Conservation (phyloP, 352 stramenopile species). For the Phytophthora citrophthora region DNA sequence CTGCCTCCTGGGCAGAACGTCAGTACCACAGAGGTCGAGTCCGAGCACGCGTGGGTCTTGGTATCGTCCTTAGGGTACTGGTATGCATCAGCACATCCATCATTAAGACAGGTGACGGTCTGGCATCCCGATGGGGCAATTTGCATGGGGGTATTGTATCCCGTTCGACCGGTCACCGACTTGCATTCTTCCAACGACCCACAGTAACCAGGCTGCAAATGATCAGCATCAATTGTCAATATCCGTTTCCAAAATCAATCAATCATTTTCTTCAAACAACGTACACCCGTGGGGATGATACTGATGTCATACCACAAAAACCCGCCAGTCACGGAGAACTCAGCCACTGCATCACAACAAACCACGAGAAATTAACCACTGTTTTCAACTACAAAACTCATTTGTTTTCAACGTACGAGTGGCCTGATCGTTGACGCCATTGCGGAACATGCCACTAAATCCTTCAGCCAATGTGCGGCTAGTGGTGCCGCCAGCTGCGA, state of each 20-base stretch:
- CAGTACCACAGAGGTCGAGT: conserved; percentile 43
- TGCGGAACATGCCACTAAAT: conserved; percentile 70
- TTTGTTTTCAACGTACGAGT: conserved; percentile 31
- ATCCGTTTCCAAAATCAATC: neutral
- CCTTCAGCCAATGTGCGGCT: conserved; percentile 41
- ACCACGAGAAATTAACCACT: conserved; percentile 7
- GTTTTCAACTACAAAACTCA: neutral
- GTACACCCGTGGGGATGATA: conserved; percentile 52
- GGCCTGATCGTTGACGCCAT: conserved; percentile 49
- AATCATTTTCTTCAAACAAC: conserved; percentile 16
- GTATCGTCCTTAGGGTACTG: conserved; percentile 58
- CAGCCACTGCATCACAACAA: conserved; percentile 41
- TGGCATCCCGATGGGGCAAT: conserved; percentile 52
- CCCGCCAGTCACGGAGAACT: conserved; percentile 43
- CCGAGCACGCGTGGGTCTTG: conserved; percentile 61
- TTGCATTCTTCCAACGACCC: conserved; percentile 61
- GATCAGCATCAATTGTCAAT: conserved; percentile 6
- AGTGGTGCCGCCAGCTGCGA: conserved; percentile 45
- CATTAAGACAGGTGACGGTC: conserved; percentile 54
- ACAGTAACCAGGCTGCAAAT: conserved; percentile 49
- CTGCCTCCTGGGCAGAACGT: conserved; percentile 52
- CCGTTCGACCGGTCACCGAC: conserved; percentile 48
- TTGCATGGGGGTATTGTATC: conserved; percentile 75
- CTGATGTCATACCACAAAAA: conserved; percentile 54
- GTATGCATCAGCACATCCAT: conserved; percentile 70